Evolutionary conservation across 108 stramenopile species (phyloP).

Genomic region (Cyclotella atomus): DNA sequence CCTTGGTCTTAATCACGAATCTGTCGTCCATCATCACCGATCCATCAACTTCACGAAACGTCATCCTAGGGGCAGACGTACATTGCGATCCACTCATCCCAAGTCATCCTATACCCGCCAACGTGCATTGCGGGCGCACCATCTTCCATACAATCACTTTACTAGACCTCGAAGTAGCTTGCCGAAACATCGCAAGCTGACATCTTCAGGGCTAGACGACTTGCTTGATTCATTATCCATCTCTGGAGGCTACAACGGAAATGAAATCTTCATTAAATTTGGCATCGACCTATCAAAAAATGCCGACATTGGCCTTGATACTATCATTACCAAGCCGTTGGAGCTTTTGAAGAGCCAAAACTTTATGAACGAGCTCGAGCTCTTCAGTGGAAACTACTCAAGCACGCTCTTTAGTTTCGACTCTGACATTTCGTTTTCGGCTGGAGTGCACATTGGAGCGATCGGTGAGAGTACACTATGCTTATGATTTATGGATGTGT

Average conservation of each 20-base stretch:
- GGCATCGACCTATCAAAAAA: constrained; percentile 29
- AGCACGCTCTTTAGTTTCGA: neutral
- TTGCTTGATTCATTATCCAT: constrained; percentile 26
- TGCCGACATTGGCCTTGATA: constrained; percentile 1
- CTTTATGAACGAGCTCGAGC: constrained; percentile 10
- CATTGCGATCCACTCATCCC: neutral
- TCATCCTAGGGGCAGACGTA: neutral
- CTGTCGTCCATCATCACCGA: too few relatives aligned
- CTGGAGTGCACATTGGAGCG: constrained; percentile 18
- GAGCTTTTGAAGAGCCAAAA: constrained; percentile 10
- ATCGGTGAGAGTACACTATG: constrained; percentile 9
- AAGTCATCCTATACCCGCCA: neutral
- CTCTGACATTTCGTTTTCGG: constrained; percentile 15
- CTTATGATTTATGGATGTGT: too few relatives aligned
- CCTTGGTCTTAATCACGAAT: too few relatives aligned
- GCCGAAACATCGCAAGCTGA: neutral
- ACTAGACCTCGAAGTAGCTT: too few relatives aligned
- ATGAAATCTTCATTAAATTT: constrained; percentile 20
- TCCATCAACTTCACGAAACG: neutral
- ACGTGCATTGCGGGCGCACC: constrained; percentile 16
- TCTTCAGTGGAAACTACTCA: neutral
- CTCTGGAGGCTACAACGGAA: constrained; percentile 27
- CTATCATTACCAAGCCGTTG: constrained; percentile 21
- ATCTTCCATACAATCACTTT: constrained; percentile 34
- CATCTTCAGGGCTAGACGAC: neutral